Conservation (phyloP, 2,329 filamentous ascomycete genomes). For the Ophiostoma montium region DNA sequence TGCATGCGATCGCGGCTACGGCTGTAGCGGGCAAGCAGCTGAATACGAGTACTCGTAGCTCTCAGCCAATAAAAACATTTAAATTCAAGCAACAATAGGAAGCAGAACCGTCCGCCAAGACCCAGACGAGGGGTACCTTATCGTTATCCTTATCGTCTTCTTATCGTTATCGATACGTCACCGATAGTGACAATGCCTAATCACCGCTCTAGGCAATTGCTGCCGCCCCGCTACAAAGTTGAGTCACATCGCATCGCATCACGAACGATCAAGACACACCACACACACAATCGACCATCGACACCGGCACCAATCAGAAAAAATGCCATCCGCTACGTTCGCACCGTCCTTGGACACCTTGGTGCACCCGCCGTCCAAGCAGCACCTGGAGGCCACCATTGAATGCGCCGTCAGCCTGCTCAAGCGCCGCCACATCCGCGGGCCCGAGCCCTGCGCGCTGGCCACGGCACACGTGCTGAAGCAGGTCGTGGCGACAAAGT, state of each 20-base stretch:
- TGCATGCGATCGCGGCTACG: no score
- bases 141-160: no score
- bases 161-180: no score
- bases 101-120: background rate
- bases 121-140: background rate
- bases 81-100: no score
- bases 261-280: background rate
- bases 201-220: no score
- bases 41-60: no score
- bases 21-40: no score
- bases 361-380: conserved; percentile 41
- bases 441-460: conserved; percentile 76
- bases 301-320: conserved; percentile 39
- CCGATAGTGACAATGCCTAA: no score
- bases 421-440: conserved; percentile 79
- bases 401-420: conserved; percentile 68
- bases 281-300: background rate
- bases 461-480: conserved; percentile 82
- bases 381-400: conserved; percentile 62
- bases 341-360: conserved; percentile 67
- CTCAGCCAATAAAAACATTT: no score
- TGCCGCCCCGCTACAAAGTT: no score
- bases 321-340: no score
- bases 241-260: background rate
- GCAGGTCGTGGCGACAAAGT: conserved; percentile 62